Percentiles rank a stretch among this genome's conserved stretches.
These are phyloP conservation scores for Fraxinus americana DNA, from an alignment of 257 asterid genomes.

Conservation along the genomic window DNA sequence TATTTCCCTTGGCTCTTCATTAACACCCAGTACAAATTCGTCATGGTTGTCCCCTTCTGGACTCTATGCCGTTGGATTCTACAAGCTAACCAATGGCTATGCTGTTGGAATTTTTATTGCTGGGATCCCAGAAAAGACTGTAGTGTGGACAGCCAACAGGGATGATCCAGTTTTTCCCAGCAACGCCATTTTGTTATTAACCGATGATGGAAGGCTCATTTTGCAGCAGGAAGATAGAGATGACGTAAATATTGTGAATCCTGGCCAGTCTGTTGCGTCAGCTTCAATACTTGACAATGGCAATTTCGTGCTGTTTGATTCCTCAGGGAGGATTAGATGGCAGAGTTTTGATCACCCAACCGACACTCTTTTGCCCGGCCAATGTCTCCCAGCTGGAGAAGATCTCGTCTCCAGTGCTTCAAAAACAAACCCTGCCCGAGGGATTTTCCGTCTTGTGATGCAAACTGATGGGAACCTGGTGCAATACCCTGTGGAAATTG, in stretches of 20 bases:
- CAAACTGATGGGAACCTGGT: conserved; percentile 39
- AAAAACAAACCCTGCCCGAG: conserved; percentile 24
- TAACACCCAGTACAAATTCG: conserved; percentile 37
- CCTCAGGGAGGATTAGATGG: conserved; percentile 34
- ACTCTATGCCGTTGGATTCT: conserved; percentile 41
- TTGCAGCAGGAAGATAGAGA: conserved; percentile 24
- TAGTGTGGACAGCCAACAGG: conserved; percentile 38
- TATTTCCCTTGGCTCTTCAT: conserved; percentile 44
- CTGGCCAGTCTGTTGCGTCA: conserved; percentile 1
- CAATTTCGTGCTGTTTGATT: conserved; percentile 50
- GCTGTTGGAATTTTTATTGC: conserved; percentile 33
- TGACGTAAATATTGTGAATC: neutral
- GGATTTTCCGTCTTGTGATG: conserved; percentile 38
- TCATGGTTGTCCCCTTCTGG: conserved; percentile 39
- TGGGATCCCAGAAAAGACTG: conserved; percentile 9
- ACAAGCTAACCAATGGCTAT: conserved; percentile 18
- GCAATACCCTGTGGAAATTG: conserved; percentile 15
- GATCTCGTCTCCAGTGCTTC: conserved; percentile 47
- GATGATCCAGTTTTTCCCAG: conserved; percentile 26
- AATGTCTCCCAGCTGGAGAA: conserved; percentile 21
- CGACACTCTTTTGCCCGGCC: conserved; percentile 46
- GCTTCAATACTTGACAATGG: conserved; percentile 55
- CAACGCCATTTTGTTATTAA: conserved; percentile 22
- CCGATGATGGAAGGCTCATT: conserved; percentile 40
- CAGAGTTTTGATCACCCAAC: conserved; percentile 58